Conservation (phyloP, 1,284 basidiomycete species). For the Schizophyllum commune region DNA sequence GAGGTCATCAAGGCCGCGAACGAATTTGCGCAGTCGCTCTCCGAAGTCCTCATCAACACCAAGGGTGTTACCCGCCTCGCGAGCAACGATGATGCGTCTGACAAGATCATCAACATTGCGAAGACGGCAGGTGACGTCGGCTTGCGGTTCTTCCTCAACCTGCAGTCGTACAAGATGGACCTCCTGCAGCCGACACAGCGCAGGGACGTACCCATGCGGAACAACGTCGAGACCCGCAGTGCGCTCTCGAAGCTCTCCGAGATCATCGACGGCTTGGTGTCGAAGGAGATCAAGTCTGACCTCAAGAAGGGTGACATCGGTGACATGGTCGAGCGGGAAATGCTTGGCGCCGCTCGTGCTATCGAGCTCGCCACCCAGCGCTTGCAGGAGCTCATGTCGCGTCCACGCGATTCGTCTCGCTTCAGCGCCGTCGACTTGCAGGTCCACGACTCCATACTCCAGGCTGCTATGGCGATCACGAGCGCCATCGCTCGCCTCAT, state of each 20-base stretch:
- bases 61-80: slow-evolving; percentile 95
- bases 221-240: slow-evolving; percentile 79
- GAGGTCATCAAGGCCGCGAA: slow-evolving; percentile 98
- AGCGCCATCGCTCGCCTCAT: slow-evolving; percentile 93
- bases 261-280: slow-evolving; percentile 79
- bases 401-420: slow-evolving; percentile 77
- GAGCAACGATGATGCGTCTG: slow-evolving; percentile 85
- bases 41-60: slow-evolving; percentile 87
- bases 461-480: slow-evolving; percentile 91
- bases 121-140: slow-evolving; percentile 83
- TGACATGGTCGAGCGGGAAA: slow-evolving; percentile 94
- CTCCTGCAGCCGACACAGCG: slow-evolving; percentile 67
- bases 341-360: slow-evolving; percentile 88
- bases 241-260: slow-evolving; percentile 85
- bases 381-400: slow-evolving; percentile 83
- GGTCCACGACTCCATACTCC: slow-evolving; percentile 96
- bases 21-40: slow-evolving; percentile 89
- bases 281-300: slow-evolving; percentile 72
- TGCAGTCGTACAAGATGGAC: slow-evolving; percentile 93
- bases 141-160: slow-evolving; percentile 88
- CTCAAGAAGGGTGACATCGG: slow-evolving; percentile 91
- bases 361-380: slow-evolving; percentile 92
- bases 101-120: slow-evolving; percentile 84
- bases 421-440: slow-evolving; percentile 90
- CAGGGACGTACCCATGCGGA: slow-evolving; percentile 84